Evolutionary conservation across 768 basidiomycete species (phyloP), one percentile per base, ranked within the genome.

Genomic region (Leccinum aurantiacum): DNA sequence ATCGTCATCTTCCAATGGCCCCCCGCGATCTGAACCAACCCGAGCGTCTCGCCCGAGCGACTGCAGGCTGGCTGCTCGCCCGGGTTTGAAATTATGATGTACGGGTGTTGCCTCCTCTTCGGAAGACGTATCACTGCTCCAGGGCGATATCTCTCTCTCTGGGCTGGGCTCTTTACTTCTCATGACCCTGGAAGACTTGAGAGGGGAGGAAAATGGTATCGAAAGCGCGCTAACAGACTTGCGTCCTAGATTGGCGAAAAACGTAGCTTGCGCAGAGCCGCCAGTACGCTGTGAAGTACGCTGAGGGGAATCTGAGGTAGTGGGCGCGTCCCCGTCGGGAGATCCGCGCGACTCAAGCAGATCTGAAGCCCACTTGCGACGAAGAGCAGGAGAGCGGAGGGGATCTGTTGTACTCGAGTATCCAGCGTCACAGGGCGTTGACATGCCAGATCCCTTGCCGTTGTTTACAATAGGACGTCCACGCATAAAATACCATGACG

Each of bases 91-190:
- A 19, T 68, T 65, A 46, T 64, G 58, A 14, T 19, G 9, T 19
- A 63, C 48, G 3, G 65, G 58, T 13, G 69, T 53, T 47, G 74
- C 77, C 53, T 70, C 66, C 4, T 80, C 81, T 35, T 82, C 84
- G 15, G 82, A 83, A 11, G 84, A 86, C 56, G 80, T 85, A 65
- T 86, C 84, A 54, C 82, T 87, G 63, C 84, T 84, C 84, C 85
- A 86, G 2, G 69, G 68, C 47, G 72, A 71, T 50, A 78, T 80
- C 17, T 69, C 65, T 56, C 63, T 68, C 56, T 60, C 65, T n/a
- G 74, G 62, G 58, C 72, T 73, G 5, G 69, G 62, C 14, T 75
- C 68, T 41, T 64, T 68, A 48, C 67, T 62, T 38, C 57, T 59
- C 27, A 60, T 60, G 44, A 68, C 71, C 56, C 33, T 62, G 29